Percentiles rank a stretch among this genome's conserved stretches.
phyloP scores from a whole-genome alignment of 495 filamentous ascomycete genomes.

The Trichoderma erinaceum region DNA sequence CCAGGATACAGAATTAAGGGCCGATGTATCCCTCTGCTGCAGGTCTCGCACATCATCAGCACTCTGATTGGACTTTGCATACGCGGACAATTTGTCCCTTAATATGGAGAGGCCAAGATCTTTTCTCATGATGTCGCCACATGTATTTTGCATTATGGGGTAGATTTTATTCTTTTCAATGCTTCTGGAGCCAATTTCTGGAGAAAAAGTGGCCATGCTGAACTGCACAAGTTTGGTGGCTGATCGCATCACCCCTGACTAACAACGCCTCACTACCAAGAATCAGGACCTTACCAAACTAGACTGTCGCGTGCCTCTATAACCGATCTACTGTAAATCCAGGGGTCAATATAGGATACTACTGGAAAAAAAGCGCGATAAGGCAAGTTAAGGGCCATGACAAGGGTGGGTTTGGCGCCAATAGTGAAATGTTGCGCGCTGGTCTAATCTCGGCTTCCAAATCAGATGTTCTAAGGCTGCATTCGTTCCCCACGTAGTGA shows the following conservation, averaged over 20 bases:
- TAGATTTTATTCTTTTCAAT: background rate
- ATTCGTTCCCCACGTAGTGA: background rate
- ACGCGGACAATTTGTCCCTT: background rate
- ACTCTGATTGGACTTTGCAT: background rate
- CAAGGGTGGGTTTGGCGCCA: background rate
- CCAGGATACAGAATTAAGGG: background rate
- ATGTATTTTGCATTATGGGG: background rate
- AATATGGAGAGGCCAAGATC: no score
- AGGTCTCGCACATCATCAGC: background rate
- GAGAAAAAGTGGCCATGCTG: background rate
- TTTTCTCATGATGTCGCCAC: background rate
- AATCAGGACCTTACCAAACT: background rate
- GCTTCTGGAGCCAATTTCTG: background rate
- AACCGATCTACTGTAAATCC: background rate
- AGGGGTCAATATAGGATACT: background rate
- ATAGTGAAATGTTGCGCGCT: conserved; percentile 3
- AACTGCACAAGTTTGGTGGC: background rate
- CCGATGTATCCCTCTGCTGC: background rate
- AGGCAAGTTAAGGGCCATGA: background rate
- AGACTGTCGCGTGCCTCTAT: background rate
- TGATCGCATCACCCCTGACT: background rate
- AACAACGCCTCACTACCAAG: background rate
- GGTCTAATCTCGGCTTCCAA: background rate
- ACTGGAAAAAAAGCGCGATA: conserved; percentile 3
- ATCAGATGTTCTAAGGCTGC: background rate